These are phyloP conservation scores for Cyamopsis tetragonoloba DNA, from an alignment of 306 rosid species.

Conservation along the genomic window DNA sequence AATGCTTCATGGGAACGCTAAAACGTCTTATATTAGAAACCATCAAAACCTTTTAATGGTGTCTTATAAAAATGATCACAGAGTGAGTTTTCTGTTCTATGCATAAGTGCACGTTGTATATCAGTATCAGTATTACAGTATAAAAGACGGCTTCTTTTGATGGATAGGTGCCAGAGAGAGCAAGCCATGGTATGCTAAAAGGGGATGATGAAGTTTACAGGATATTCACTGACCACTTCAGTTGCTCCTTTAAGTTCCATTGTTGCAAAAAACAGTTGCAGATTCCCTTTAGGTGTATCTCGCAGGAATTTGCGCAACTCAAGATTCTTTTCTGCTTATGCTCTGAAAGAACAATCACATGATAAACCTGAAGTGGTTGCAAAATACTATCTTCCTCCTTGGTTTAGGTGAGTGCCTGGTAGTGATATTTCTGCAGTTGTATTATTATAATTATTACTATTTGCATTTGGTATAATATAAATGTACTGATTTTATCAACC, in stretches of 20 bases:
- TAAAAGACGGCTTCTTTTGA: slow-evolving; percentile 24
- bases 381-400: slow-evolving; percentile 70
- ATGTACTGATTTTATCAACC: background rate
- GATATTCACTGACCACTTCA: slow-evolving; percentile 50
- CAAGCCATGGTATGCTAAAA: slow-evolving; percentile 38
- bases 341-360: slow-evolving; percentile 24
- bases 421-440: background rate
- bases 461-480: background rate
- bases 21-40: too few relatives aligned
- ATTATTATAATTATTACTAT: background rate
- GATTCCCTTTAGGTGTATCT: slow-evolving; percentile 34
- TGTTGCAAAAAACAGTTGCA: slow-evolving; percentile 40
- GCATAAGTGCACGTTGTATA: background rate
- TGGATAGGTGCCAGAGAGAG: slow-evolving; percentile 37
- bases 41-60: too few relatives aligned
- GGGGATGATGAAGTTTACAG: slow-evolving; percentile 64
- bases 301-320: slow-evolving; percentile 33
- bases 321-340: slow-evolving; percentile 25
- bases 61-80: too few relatives aligned
- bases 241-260: slow-evolving; percentile 40
- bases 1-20: too few relatives aligned
- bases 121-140: background rate
- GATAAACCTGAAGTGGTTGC: slow-evolving; percentile 41
- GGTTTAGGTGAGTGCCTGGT: slow-evolving; percentile 60
- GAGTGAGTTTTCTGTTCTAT: background rate